Percentiles rank a stretch among this genome's conserved stretches.
Conservation (phyloP, 2,329 filamentous ascomycete species). For the Alternaria sp. region DNA sequence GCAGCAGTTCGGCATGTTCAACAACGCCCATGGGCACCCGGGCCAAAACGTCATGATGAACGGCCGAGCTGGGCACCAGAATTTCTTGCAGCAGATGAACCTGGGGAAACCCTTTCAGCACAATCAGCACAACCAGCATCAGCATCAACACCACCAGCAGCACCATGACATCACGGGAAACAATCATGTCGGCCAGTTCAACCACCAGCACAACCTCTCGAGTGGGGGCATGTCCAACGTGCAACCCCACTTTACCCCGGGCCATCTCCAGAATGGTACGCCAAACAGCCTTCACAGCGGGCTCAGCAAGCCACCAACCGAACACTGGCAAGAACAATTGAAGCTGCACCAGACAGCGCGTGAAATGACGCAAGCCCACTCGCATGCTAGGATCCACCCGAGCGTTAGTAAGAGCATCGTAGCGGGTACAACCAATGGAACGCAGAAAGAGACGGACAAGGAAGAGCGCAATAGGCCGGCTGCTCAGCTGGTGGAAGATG, state of each 20-base stretch:
- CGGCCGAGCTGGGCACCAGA: slow-evolving; percentile 69
- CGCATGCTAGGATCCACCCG: slow-evolving; percentile 77
- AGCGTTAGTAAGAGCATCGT: slow-evolving; percentile 73
- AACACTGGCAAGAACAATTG: slow-evolving; percentile 89
- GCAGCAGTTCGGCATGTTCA: slow-evolving; percentile 72
- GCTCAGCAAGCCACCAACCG: slow-evolving; percentile 66
- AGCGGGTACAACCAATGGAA: slow-evolving; percentile 60
- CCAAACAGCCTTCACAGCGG: slow-evolving; percentile 64
- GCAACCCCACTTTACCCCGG: slow-evolving; percentile 68
- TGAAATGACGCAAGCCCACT: slow-evolving; percentile 72
- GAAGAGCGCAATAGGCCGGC: slow-evolving; percentile 72
- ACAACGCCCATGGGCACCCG: slow-evolving; percentile 69
- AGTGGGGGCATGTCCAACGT: slow-evolving; percentile 69
- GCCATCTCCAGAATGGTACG: slow-evolving; percentile 68
- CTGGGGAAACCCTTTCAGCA: slow-evolving; percentile 74
- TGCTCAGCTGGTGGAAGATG: slow-evolving; percentile 59
- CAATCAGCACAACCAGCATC: slow-evolving; percentile 62
- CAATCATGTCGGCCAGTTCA: slow-evolving; percentile 64
- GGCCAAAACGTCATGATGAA: slow-evolving; percentile 80
- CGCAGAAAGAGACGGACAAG: slow-evolving; percentile 59
- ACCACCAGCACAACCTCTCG: slow-evolving; percentile 69
- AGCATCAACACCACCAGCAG: slow-evolving; percentile 67
- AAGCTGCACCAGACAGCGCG: slow-evolving; percentile 78
- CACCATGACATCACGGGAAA: slow-evolving; percentile 63
- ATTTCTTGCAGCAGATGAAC: slow-evolving; percentile 63